Percentiles rank a stretch among this genome's conserved stretches.
Evolutionary conservation across 1,284 basidiomycete genomes (phyloP).

Genomic region (Pyrrhoderma lamaoense): DNA sequence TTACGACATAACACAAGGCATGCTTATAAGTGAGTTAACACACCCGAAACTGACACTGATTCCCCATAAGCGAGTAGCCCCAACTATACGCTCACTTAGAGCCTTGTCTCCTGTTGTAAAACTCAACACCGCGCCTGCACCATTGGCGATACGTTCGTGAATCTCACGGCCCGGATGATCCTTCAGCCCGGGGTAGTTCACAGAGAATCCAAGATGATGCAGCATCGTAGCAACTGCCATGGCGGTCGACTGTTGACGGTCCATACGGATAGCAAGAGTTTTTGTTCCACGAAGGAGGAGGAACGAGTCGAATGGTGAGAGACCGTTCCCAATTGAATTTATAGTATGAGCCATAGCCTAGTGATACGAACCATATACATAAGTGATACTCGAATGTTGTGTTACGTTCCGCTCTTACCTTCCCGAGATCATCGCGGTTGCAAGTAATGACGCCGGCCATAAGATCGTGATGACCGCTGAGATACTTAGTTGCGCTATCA

Average conservation of each 20-base stretch:
- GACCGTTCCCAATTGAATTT: constrained; percentile 95
- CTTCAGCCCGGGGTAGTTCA: constrained; percentile 89
- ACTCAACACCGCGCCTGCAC: constrained; percentile 90
- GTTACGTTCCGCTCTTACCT: constrained; percentile 40
- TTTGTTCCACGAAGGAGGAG: constrained; percentile 93
- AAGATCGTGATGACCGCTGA: constrained; percentile 97
- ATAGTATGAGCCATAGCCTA: constrained; percentile 87
- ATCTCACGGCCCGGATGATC: constrained; percentile 80
- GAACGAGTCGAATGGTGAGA: constrained; percentile 95
- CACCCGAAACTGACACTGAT: constrained; percentile 98
- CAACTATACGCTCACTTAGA: constrained; percentile 89
- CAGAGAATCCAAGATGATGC: constrained; percentile 80
- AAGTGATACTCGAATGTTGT: neutral
- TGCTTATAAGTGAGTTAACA: constrained; percentile 97
- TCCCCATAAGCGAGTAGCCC: constrained; percentile 89
- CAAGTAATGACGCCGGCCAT: constrained; percentile 97
- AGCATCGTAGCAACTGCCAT: constrained; percentile 86
- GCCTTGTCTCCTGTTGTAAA: constrained; percentile 92
- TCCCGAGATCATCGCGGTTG: constrained; percentile 85
- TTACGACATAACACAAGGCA: constrained; percentile 99
- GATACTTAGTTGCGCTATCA: constrained; percentile 97
- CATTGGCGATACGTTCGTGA: constrained; percentile 83
- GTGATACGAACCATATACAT: constrained; percentile 3
- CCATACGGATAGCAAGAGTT: constrained; percentile 95
- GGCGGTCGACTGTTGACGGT: constrained; percentile 85